phyloP scores from a whole-genome alignment of 345 rosid genomes.

The Sonneratia alba region DNA sequence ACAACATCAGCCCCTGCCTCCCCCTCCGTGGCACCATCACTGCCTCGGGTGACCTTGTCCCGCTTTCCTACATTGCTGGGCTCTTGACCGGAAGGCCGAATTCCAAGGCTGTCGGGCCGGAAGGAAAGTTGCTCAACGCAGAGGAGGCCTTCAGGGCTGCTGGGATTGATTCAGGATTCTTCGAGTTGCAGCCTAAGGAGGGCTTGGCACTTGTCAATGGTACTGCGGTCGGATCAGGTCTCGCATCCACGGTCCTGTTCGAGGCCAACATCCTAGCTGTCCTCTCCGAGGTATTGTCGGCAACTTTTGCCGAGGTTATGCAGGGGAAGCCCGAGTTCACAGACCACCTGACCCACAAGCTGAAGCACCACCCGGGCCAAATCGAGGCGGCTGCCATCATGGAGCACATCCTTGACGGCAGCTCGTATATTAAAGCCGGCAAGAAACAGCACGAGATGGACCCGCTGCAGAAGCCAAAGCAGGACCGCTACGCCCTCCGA shows the following conservation, averaged over 20 bases:
- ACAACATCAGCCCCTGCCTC: constrained; percentile 14
- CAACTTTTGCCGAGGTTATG: constrained; percentile 14
- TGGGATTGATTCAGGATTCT: constrained; percentile 8
- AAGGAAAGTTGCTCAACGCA: constrained; percentile 6
- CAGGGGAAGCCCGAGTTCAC: constrained; percentile 19
- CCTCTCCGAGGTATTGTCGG: constrained; percentile 12
- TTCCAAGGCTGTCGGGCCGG: constrained; percentile 10
- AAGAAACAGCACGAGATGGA: constrained; percentile 14
- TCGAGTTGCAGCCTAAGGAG: constrained; percentile 15
- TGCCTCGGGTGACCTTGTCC: constrained; percentile 18
- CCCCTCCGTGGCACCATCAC: constrained; percentile 17
- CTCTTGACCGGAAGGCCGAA: constrained; percentile 15
- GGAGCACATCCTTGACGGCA: constrained; percentile 15
- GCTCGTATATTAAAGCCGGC: constrained; percentile 12
- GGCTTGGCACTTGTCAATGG: constrained; percentile 14
- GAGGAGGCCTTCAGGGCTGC: constrained; percentile 8
- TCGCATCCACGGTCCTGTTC: constrained; percentile 12
- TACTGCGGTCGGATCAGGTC: constrained; percentile 13
- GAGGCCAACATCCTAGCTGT: constrained; percentile 14
- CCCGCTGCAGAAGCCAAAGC: constrained; percentile 15
- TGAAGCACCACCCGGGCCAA: constrained; percentile 16
- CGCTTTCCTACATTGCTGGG: constrained; percentile 11
- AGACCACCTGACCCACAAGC: constrained; percentile 15
- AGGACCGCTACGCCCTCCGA: constrained; percentile 13
- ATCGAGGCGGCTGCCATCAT: constrained; percentile 16